phyloP scores from a whole-genome alignment of 2,329 filamentous ascomycete species.

The Sporothrix inflata region DNA sequence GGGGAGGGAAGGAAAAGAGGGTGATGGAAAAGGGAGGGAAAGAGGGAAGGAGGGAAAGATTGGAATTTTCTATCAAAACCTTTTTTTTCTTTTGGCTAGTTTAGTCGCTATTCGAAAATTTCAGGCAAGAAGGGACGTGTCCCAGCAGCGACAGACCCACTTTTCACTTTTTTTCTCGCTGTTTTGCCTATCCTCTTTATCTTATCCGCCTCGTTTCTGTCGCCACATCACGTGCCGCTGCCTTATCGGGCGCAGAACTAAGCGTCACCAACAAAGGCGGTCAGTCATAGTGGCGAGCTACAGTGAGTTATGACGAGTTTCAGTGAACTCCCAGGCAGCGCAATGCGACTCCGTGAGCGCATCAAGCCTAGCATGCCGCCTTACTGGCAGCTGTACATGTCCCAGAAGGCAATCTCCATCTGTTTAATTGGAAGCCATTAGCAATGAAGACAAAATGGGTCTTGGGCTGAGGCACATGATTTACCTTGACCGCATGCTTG shows the following conservation, averaged over 20 bases:
- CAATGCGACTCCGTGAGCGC: no score
- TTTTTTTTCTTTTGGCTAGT: slow-evolving; percentile 30
- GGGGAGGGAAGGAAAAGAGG: background rate
- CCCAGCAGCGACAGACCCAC: slow-evolving; percentile 10
- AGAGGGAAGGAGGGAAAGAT: slow-evolving; percentile 30
- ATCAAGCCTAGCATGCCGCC: background rate
- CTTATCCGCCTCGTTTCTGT: slow-evolving; percentile 21
- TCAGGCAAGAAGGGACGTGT: slow-evolving; percentile 8
- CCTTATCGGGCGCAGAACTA: background rate
- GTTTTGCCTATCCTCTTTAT: background rate
- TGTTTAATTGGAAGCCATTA: slow-evolving; percentile 40
- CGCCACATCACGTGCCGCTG: slow-evolving; percentile 30
- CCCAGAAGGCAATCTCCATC: slow-evolving; percentile 77
- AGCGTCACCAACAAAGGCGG: background rate
- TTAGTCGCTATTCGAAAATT: slow-evolving; percentile 25
- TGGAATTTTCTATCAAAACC: slow-evolving; percentile 32
- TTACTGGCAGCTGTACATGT: slow-evolving; percentile 54
- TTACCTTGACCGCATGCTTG: slow-evolving; percentile 80
- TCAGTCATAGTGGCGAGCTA: background rate
- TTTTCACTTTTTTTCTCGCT: slow-evolving; percentile 36
- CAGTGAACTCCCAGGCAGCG: background rate
- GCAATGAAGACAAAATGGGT: background rate
- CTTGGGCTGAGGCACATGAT: slow-evolving; percentile 34
- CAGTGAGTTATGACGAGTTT: background rate
- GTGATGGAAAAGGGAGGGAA: slow-evolving; percentile 8